A percentile compares a stretch with the other conserved stretches of the same genome.
phyloP scores from a whole-genome alignment of 352 stramenopile genomes.

The Phytopythium sindhum region DNA sequence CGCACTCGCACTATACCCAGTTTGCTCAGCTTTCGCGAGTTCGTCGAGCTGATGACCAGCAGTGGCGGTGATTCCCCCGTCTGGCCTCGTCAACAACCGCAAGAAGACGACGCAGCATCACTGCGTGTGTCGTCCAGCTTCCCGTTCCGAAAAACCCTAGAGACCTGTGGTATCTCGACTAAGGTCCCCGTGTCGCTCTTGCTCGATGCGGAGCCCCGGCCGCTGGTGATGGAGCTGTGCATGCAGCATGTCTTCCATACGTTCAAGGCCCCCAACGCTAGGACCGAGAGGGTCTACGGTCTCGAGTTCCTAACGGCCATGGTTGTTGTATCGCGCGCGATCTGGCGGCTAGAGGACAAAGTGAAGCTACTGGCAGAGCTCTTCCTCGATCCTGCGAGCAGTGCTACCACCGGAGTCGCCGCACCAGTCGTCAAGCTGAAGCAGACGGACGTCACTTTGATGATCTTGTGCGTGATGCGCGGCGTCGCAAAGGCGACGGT shows the following conservation, averaged over 20 bases:
- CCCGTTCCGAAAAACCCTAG: background rate
- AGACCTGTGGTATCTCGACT: background rate
- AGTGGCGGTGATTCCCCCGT: background rate
- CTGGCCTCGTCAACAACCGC: background rate
- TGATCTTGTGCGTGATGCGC: conserved; percentile 60
- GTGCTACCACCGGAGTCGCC: background rate
- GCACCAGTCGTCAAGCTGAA: conserved; percentile 29
- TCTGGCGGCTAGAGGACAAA: conserved; percentile 63
- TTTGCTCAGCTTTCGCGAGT: conserved; percentile 43
- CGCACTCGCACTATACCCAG: conserved; percentile 20
- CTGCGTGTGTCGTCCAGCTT: background rate
- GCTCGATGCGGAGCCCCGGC: background rate
- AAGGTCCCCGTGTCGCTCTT: background rate
- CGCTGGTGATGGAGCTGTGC: conserved; percentile 40
- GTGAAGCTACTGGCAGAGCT: conserved; percentile 43
- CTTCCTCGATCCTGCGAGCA: conserved; percentile 44
- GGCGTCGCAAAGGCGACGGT: conserved; percentile 48
- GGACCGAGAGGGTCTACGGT: conserved; percentile 32
- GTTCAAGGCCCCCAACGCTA: conserved; percentile 20
- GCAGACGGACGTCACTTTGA: conserved; percentile 44
- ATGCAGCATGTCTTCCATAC: conserved; percentile 65
- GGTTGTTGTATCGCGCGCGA: conserved; percentile 52
- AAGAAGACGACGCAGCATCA: background rate
- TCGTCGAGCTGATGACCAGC: conserved; percentile 43
- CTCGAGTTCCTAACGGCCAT: conserved; percentile 62